Conservation (phyloP, 345 rosid genomes). For the Moricandia moricandioides region DNA sequence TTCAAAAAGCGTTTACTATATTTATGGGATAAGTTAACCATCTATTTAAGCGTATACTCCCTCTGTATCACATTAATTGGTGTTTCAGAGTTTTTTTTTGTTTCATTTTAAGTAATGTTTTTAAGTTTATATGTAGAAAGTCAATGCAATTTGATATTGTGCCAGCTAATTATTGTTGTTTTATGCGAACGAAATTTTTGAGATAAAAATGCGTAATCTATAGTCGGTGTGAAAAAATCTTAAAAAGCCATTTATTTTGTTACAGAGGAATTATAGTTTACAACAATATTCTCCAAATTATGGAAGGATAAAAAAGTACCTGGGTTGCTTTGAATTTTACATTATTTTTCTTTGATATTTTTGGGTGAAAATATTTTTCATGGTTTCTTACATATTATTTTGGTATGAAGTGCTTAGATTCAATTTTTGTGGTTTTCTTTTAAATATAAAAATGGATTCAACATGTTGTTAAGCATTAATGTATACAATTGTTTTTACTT, state of each 20-base stretch:
- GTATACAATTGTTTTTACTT: neutral
- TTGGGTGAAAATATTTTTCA: neutral
- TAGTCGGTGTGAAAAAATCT: too few relatives aligned
- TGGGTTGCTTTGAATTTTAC: neutral
- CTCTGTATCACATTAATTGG: too few relatives aligned
- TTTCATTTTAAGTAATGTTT: too few relatives aligned
- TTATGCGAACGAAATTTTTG: too few relatives aligned
- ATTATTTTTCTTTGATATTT: neutral
- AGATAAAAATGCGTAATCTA: too few relatives aligned
- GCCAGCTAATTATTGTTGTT: too few relatives aligned
- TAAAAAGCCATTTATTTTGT: too few relatives aligned
- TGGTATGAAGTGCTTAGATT: neutral
- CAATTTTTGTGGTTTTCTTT: neutral
- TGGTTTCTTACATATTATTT: neutral
- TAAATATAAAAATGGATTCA: neutral
- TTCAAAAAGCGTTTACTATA: neutral
- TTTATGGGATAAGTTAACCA: neutral
- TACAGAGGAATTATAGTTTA: too few relatives aligned
- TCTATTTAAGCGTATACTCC: neutral
- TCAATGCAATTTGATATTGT: too few relatives aligned
- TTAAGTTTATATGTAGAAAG: too few relatives aligned
- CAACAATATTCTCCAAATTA: neutral
- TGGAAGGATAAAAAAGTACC: neutral
- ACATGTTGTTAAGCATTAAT: constrained; percentile 4
- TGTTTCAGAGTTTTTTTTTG: too few relatives aligned